Evolutionary conservation across 192 early-diverging fungal genomes (phyloP), one percentile per base, ranked within the genome.

Genomic region (Pilobolus umbonatus): DNA sequence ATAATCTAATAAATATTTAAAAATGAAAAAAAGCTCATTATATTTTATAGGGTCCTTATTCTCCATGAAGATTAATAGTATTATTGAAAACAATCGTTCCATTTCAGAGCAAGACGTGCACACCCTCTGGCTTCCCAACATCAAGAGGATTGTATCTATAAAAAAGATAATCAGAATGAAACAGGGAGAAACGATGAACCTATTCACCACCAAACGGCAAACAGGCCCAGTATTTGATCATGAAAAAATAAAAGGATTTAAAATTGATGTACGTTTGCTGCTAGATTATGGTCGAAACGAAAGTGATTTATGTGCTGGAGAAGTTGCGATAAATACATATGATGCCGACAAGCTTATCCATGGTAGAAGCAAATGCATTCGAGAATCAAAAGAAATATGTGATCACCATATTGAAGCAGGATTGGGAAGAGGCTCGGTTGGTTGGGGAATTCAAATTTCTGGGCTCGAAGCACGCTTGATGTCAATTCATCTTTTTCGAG

Each of bases 361-460:
- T 49, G 29, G 31, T 26, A 49, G 29, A 49, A 49, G 28, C 28
- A 49, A 49, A 26, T 49, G 29, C n/a, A 22, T 49, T 22, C 29
- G 47, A 22, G 47, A 49, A 31, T 6, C 47, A 49, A 49, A 49
- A 49, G 47, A 50, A 49, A 31, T 49, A 22, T 5, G 21, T 31
- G 47, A 49, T 49, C 47, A 32, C 17, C 49, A 51, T 51, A 28
- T 51, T 4, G 49, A 51, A 51, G 49, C 49, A 51, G 49, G 49
- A 0, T 5, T 51, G 30, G 26, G 15, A 19, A 6, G 8, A 32
- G 14, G 8, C 15, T 51, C 44, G 22, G 19, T 51, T 51, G 49
- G 31, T 21, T 51, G 30, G 49, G 26, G 25, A 11, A 22, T 49
- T 22, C 28, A 49, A 49, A 49, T 49, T 26, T 15, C 47, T 26